phyloP scores from a whole-genome alignment of 2,329 filamentous ascomycete species.

The Ophiostoma populinum region DNA sequence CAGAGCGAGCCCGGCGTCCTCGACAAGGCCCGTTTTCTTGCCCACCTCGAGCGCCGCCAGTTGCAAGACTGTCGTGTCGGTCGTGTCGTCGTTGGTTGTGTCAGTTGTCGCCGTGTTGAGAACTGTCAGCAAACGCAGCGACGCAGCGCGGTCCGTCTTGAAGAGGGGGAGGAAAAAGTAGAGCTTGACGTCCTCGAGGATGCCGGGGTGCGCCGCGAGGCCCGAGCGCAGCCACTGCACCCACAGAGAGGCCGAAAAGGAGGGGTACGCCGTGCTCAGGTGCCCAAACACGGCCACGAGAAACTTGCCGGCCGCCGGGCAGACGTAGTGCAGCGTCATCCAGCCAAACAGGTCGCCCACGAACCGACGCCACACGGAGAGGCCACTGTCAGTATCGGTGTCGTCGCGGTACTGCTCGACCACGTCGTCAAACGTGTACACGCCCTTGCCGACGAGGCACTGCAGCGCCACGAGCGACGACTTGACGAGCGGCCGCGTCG shows the following conservation, averaged over 20 bases:
- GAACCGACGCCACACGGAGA: constrained; percentile 16
- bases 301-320: constrained; percentile 42
- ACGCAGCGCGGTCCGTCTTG: constrained; percentile 34
- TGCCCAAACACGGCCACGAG: constrained; percentile 38
- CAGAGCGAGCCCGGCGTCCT: constrained; percentile 32
- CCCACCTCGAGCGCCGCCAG: constrained; percentile 53
- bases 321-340: constrained; percentile 38
- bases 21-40: constrained; percentile 52
- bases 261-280: constrained; percentile 19
- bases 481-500: constrained; percentile 47
- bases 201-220: constrained; percentile 28
- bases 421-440: constrained; percentile 32
- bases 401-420: constrained; percentile 22
- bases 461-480: constrained; percentile 52
- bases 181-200: constrained; percentile 45
- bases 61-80: constrained; percentile 39
- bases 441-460: constrained; percentile 43
- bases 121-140: constrained; percentile 38
- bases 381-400: constrained; percentile 13
- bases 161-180: constrained; percentile 48
- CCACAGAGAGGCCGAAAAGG: constrained; percentile 29
- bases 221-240: constrained; percentile 37
- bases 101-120: constrained; percentile 20
- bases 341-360: constrained; percentile 26
- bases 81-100: constrained; percentile 15